These are phyloP conservation scores for Persicaria tinctoria DNA, from an alignment of 148 eudicot genomes.

Conservation along the genomic window DNA sequence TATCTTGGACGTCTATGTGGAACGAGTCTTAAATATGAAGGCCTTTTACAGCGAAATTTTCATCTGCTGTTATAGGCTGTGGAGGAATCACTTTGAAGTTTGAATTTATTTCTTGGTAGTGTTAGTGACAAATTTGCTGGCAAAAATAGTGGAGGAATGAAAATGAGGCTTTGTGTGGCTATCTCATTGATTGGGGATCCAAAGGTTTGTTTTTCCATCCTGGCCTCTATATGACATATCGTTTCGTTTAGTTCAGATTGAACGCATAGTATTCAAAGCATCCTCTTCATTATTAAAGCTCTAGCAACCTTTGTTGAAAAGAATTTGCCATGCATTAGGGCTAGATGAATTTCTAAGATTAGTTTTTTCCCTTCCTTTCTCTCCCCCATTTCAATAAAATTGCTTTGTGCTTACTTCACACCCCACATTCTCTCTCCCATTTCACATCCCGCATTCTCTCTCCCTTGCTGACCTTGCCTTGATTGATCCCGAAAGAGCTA, in stretches of 20 bases:
- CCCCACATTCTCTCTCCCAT: too few species aligned
- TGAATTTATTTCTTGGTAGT: slow-evolving; percentile 76
- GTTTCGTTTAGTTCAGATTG: background rate
- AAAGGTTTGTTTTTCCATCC: slow-evolving; percentile 37
- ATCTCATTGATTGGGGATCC: slow-evolving; percentile 90
- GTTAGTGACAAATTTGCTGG: slow-evolving; percentile 79
- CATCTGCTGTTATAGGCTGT: slow-evolving; percentile 53
- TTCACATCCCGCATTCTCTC: too few species aligned
- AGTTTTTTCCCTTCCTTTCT: too few species aligned
- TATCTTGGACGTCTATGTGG: background rate
- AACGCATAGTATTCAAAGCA: background rate
- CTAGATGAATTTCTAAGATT: too few species aligned
- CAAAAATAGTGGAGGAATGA: slow-evolving; percentile 94
- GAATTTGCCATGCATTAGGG: too few species aligned
- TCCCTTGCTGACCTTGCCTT: too few species aligned
- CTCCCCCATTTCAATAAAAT: too few species aligned
- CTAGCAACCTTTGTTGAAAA: too few species aligned
- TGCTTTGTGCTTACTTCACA: too few species aligned
- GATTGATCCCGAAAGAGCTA: too few species aligned
- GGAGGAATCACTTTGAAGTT: slow-evolving; percentile 74
- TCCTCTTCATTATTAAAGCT: background rate
- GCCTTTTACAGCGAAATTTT: background rate
- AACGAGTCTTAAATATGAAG: background rate
- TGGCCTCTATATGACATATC: background rate
- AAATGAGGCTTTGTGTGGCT: slow-evolving; percentile 91